Evolutionary conservation across 768 basidiomycete genomes (phyloP).

Genomic region (Ramaria sp.): DNA sequence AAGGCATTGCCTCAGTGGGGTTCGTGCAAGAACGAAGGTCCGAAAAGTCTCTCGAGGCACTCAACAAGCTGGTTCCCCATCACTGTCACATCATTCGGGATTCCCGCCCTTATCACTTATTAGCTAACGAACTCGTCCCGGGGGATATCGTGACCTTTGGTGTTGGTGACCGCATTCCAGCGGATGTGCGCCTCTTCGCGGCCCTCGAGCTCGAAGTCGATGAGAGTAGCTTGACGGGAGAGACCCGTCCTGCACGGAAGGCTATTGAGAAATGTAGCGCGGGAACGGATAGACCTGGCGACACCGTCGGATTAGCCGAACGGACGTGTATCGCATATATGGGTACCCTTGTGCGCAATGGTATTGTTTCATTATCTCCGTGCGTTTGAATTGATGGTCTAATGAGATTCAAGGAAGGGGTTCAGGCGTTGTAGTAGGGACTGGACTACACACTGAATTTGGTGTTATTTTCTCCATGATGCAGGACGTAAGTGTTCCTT

Average conservation of each 20-base stretch:
- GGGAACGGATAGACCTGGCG: conserved; percentile 29
- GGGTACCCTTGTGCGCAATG: conserved; percentile 90
- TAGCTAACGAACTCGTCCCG: conserved; percentile 94
- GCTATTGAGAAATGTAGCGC: conserved; percentile 41
- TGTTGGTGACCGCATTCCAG: conserved; percentile 90
- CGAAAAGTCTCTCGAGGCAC: conserved; percentile 86
- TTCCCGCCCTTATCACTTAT: conserved; percentile 60
- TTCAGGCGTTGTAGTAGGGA: conserved; percentile 78
- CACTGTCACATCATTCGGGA: conserved; percentile 88
- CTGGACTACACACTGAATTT: conserved; percentile 82
- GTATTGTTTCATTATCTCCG: conserved; percentile 27
- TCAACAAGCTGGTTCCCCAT: conserved; percentile 95
- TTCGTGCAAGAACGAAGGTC: conserved; percentile 94
- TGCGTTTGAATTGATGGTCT: background rate
- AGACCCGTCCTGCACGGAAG: conserved; percentile 76
- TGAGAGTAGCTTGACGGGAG: conserved; percentile 91
- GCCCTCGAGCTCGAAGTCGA: conserved; percentile 87
- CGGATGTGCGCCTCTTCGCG: conserved; percentile 78
- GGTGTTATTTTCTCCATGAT: conserved; percentile 97
- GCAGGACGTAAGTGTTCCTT: conserved; percentile 62
- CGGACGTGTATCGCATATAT: conserved; percentile 85
- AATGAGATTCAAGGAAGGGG: conserved; percentile 48
- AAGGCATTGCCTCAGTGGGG: conserved; percentile 43
- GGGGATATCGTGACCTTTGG: conserved; percentile 85
- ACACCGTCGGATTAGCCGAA: conserved; percentile 60